Conservation (phyloP, 306 rosid genomes). For the Datisca glomerata region DNA sequence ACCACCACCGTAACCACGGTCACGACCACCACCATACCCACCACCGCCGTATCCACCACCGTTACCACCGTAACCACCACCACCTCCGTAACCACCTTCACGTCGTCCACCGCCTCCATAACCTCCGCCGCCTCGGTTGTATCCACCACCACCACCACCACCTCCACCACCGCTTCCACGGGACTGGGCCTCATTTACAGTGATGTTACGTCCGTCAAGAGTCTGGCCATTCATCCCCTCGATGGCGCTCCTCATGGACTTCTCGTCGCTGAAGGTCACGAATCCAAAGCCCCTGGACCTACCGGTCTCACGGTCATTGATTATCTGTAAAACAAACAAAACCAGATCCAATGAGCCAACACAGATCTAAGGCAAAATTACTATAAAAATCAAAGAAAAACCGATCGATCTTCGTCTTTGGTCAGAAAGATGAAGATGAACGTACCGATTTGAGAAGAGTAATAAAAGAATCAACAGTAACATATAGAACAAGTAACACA, state of each 20-base stretch:
- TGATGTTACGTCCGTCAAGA: slow-evolving; percentile 82
- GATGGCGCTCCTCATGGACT: slow-evolving; percentile 68
- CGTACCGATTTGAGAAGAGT: slow-evolving; percentile 66
- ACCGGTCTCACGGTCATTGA: slow-evolving; percentile 89
- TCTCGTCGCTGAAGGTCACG: slow-evolving; percentile 66
- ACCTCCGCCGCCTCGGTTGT: slow-evolving; percentile 29
- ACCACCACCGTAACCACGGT: slow-evolving; percentile 23
- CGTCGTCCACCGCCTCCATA: slow-evolving; percentile 15
- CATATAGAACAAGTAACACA: slow-evolving; percentile 55
- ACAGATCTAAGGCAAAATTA: not conserved
- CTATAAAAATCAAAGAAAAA: not conserved
- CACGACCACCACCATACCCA: slow-evolving; percentile 16
- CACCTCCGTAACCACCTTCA: slow-evolving; percentile 16
- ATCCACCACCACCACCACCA: slow-evolving; percentile 25
- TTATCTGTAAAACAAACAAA: slow-evolving; percentile 39
- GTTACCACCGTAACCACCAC: slow-evolving; percentile 30
- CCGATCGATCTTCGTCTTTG: slow-evolving; percentile 89
- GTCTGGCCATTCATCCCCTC: slow-evolving; percentile 83
- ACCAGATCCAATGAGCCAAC: accelerated
- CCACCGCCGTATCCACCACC: slow-evolving; percentile 15
- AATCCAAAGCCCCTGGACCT: slow-evolving; percentile 92
- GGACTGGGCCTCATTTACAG: slow-evolving; percentile 85
- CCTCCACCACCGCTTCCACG: slow-evolving; percentile 64
- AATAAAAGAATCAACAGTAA: slow-evolving; percentile 45
- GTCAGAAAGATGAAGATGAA: slow-evolving; percentile 60